These are phyloP conservation scores for Termitomyces sp. DNA, from an alignment of 768 basidiomycete genomes.

Conservation along the genomic window DNA sequence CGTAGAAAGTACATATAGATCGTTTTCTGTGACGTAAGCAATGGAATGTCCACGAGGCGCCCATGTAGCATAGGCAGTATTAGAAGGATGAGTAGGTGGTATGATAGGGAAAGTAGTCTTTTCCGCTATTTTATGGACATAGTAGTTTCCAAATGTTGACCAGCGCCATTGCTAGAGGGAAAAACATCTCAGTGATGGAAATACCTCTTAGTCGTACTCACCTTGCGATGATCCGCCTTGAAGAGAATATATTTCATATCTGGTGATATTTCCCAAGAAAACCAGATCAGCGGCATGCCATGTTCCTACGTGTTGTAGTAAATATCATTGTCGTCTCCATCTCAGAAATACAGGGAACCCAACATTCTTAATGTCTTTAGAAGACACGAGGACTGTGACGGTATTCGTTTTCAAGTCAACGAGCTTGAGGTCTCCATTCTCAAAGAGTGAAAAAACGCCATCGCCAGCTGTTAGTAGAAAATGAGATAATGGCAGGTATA, in stretches of 20 bases:
- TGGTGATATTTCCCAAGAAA: constrained; percentile 77
- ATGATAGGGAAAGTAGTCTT: constrained; percentile 68
- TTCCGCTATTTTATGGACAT: constrained; percentile 75
- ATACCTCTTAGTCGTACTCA: constrained; percentile 17
- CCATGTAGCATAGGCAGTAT: constrained; percentile 81
- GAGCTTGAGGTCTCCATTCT: constrained; percentile 66
- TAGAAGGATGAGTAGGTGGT: constrained; percentile 63
- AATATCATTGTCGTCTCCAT: not conserved
- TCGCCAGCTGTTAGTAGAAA: constrained; percentile 66
- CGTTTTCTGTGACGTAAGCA: constrained; percentile 82
- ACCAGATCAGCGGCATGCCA: constrained; percentile 45
- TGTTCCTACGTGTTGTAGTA: constrained; percentile 36
- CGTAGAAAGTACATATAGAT: constrained; percentile 78
- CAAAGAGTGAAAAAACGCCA: constrained; percentile 75
- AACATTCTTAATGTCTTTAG: constrained; percentile 63
- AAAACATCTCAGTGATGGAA: too few relatives aligned
- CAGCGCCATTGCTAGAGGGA: constrained; percentile 85
- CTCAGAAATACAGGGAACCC: constrained; percentile 13
- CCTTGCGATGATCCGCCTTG: constrained; percentile 72
- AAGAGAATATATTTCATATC: constrained; percentile 90
- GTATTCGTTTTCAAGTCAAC: constrained; percentile 76
- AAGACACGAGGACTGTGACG: constrained; percentile 55
- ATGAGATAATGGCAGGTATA: not conserved
- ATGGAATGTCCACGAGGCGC: constrained; percentile 80
- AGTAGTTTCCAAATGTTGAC: constrained; percentile 89